phyloP scores from a whole-genome alignment of 1,284 basidiomycete genomes.

The Marasmius fiardii region DNA sequence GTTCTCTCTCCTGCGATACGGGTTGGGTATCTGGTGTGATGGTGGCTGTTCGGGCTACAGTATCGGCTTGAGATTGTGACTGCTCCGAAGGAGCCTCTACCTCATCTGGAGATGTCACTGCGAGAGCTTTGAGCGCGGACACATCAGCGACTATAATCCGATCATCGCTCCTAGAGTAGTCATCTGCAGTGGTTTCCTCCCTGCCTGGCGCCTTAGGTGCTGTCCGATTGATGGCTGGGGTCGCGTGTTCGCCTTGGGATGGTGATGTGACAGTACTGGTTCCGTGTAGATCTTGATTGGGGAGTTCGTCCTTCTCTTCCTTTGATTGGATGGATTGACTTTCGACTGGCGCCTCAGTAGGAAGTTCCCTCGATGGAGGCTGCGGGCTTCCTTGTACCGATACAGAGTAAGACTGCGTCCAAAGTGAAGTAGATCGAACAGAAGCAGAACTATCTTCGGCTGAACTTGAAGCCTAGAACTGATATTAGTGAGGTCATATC shows the following conservation, averaged over 20 bases:
- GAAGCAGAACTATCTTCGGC: background rate
- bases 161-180: too few species aligned
- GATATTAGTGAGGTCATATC: background rate
- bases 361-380: background rate
- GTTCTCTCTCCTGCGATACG: background rate
- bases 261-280: too few species aligned
- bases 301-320: background rate
- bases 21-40: background rate
- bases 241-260: too few species aligned
- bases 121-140: too few species aligned
- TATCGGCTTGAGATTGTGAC: background rate
- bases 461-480: background rate
- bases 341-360: background rate
- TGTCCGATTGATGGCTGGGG: too few species aligned
- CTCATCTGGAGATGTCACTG: too few species aligned
- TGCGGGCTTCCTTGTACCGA: constrained; percentile 24
- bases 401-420: constrained; percentile 23
- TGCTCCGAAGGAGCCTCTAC: too few species aligned
- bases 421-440: constrained; percentile 20
- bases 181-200: too few species aligned
- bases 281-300: background rate
- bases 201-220: too few species aligned
- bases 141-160: too few species aligned
- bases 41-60: background rate
- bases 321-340: background rate